These are phyloP conservation scores for Clathrospora elynae DNA, from an alignment of 2,329 filamentous ascomycete species.

Conservation along the genomic window DNA sequence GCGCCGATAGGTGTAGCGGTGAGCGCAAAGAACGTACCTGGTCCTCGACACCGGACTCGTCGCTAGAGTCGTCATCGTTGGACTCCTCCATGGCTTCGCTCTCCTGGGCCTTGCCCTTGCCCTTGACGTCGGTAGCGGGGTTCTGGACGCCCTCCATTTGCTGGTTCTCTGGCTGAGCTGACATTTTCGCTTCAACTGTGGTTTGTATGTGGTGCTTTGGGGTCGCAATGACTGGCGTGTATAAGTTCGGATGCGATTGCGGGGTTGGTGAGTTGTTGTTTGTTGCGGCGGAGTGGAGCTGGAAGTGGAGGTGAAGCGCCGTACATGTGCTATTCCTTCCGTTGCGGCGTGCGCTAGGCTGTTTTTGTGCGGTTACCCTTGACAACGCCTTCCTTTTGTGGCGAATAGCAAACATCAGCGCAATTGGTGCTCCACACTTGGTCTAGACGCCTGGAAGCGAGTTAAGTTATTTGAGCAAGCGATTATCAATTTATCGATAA, in stretches of 20 bases:
- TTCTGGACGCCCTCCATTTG: conserved; percentile 47
- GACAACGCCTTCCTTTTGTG: conserved; percentile 15
- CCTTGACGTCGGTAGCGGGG: conserved; percentile 66
- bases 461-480: too few species aligned
- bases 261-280: conserved; percentile 23
- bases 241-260: conserved; percentile 16
- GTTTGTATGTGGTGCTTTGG: conserved; percentile 6
- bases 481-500: too few species aligned
- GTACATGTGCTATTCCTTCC: conserved; percentile 18
- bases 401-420: conserved; percentile 23
- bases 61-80: conserved; percentile 68
- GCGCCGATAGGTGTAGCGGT: conserved; percentile 6
- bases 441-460: too few species aligned
- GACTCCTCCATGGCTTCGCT: conserved; percentile 72
- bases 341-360: conserved; percentile 11
- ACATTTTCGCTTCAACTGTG: conserved; percentile 38
- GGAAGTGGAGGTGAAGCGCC: conserved; percentile 29
- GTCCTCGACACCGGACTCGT: conserved; percentile 68
- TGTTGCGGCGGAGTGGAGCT: conserved; percentile 29
- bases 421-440: conserved; percentile 7
- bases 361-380: conserved; percentile 6
- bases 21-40: conserved; percentile 53
- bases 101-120: conserved; percentile 81
- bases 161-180: conserved; percentile 43
- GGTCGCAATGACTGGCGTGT: conserved; percentile 3